Conservation (phyloP, 2,329 filamentous ascomycete species). For the Botrytis medusae region DNA sequence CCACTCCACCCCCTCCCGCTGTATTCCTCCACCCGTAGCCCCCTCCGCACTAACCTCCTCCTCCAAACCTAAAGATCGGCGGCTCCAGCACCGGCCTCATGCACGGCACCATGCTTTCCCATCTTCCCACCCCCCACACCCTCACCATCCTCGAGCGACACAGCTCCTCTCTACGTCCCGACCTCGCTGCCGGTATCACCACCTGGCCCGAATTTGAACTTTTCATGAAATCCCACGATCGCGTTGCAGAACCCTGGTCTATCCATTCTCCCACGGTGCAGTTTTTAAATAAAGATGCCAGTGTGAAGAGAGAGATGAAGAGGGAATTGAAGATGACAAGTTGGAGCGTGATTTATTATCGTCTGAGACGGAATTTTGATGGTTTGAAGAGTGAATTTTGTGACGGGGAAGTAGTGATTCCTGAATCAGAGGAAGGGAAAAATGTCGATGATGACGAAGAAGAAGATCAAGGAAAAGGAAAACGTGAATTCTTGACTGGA, state of each 20-base stretch:
- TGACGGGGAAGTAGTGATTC: not conserved
- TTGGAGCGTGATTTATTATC: conserved; percentile 30
- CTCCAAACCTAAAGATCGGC: conserved; percentile 21
- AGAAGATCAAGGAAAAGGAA: not conserved
- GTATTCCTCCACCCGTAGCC: too few relatives aligned
- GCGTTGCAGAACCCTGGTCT: conserved; percentile 6
- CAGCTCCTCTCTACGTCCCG: conserved; percentile 1
- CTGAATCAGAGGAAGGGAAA: not conserved
- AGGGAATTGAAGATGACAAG: conserved; percentile 21
- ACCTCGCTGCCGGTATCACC: conserved; percentile 30
- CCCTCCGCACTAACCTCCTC: not conserved
- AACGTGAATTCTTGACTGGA: not conserved
- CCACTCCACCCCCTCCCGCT: too few relatives aligned
- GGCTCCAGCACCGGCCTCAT: conserved; percentile 31
- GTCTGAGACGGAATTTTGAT: conserved; percentile 31
- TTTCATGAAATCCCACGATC: conserved; percentile 11
- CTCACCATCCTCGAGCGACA: conserved; percentile 29
- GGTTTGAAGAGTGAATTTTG: conserved; percentile 25
- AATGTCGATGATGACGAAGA: not conserved
- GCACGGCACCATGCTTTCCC: conserved; percentile 25
- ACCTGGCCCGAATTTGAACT: conserved; percentile 23
- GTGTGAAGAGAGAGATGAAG: conserved; percentile 18
- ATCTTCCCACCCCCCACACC: conserved; percentile 23
- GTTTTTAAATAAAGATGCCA: conserved; percentile 25
- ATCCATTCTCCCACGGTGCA: conserved; percentile 13